Evolutionary conservation across 345 rosid species (phyloP), one percentile per base, ranked within the genome.

Genomic region (Lepidium didymum): DNA sequence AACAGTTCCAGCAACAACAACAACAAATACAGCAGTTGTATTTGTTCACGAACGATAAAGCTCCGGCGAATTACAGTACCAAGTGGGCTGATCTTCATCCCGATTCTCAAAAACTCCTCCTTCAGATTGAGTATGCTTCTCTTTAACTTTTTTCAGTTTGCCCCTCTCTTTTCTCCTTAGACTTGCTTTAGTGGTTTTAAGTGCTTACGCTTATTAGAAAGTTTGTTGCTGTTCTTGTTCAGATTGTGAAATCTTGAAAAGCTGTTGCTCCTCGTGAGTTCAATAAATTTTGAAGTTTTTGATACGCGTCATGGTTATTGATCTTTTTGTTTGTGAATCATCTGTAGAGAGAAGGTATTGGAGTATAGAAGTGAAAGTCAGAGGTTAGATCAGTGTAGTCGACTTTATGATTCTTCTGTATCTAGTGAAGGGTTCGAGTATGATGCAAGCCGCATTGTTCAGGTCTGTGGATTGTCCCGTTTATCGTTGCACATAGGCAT

Each of bases 61-160:
- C 93, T n/a, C 96, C 93, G 52, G 99, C 96, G 40, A 94, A 10
- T 83, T 94, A 89, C 80, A 77, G 96, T 70, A 86, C 97, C 10
- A 89, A 87, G 61, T 94, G 99, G 99, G 83, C 86, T 18, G 96
- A 94, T 87, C 91, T 94, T 62, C 96, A 87, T 69, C 96, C 96
- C 11, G 96, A 91, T 82, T 87, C 96, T 46, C 99, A 91, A 65
- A 94, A 91, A 44, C 31, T 81, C 67, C 78, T 94, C 31, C 99
- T 87, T 36, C 87, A 85, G 72, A 91, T 93, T 40, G 98, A 92
- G 96, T 92, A 83, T 3, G 85, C 5, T 73, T 33, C 36, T 36
- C 13, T 60, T 13, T 6, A 11, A 43, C 8, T 44, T 25, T 34
- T 19, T 19, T 19, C 21, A 19, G 21, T 19, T 19, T 19, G 21